These are phyloP conservation scores for Geotrichum candidum DNA, from an alignment of 1,139 yeast genomes.

Conservation along the genomic window DNA sequence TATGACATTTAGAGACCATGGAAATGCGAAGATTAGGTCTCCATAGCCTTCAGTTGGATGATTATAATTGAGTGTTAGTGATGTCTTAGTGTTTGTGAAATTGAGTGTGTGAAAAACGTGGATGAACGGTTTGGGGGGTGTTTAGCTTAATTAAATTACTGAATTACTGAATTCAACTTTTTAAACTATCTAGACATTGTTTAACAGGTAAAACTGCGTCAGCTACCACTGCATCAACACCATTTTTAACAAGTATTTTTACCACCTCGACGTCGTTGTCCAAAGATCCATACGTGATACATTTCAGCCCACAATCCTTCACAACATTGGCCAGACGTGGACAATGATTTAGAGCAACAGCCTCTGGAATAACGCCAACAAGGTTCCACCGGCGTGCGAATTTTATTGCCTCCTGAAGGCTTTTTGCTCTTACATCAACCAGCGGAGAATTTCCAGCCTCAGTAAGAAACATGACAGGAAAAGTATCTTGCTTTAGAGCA, in stretches of 20 bases:
- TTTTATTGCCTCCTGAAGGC: constrained; percentile 84
- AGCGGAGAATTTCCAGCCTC: constrained; percentile 77
- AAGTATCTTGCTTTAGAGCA: constrained; percentile 86
- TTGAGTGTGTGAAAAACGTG: too few relatives aligned
- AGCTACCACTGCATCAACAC: constrained; percentile 96
- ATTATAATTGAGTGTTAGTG: too few relatives aligned
- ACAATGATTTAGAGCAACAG: constrained; percentile 73
- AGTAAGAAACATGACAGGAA: constrained; percentile 71
- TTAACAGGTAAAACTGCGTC: constrained; percentile 91
- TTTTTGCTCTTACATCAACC: constrained; percentile 87
- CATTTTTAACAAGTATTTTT: constrained; percentile 81
- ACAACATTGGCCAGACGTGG: constrained; percentile 87
- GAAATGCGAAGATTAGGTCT: too few relatives aligned
- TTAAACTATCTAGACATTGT: constrained; percentile 49
- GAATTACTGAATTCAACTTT: too few relatives aligned
- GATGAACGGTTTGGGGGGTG: too few relatives aligned
- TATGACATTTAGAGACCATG: too few relatives aligned
- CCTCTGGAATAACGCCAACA: constrained; percentile 88
- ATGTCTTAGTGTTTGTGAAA: too few relatives aligned
- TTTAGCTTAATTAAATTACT: too few relatives aligned
- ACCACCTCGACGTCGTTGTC: constrained; percentile 86
- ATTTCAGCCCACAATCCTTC: constrained; percentile 83
- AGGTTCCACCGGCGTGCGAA: constrained; percentile 90
- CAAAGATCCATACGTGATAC: constrained; percentile 83
- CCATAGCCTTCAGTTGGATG: too few relatives aligned